Base-by-base conservation (phyloP, 495 filamentous ascomycete genomes). In the Trichoderma parareesei region DNA sequence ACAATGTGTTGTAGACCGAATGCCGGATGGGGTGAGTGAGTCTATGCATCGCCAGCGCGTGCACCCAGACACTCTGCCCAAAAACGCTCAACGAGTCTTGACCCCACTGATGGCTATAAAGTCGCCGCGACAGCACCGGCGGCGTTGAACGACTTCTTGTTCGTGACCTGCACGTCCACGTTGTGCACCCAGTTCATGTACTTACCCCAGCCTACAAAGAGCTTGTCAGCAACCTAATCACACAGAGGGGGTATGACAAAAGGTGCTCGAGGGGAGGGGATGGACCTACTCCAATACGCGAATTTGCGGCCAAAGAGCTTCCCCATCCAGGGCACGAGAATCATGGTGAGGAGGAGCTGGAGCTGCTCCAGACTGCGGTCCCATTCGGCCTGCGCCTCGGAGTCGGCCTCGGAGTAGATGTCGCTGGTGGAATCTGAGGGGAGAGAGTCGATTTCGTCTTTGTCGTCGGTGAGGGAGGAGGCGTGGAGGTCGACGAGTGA, bases 331-430 rank as follows among this genome's bases (percentile, higher is more conserved):
- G 94, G 94, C 44, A 98, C 88, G 69, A 97, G 71, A 18, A 98
- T 90, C 91, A 98, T 95, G 8, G 88, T 93, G 72, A 97, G 73
- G 55, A 98, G 79, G 61, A 98, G 78, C 80, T 98, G 91, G 59
- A 98, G 76, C 76, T 98, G 94, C 77, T 96, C 90, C 68, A 98
- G 76, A 69, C 88, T 92, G 70, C 92, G 91, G 68, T 90, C 87
- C 94, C 94, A 98, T 74, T 98, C 93, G 20, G 81, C 83, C 74
- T 98, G 93, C 18, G 94, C 94, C 71, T 96, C 91, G 38, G 87
- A 89, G 68, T 86, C 79, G n/a, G 80, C 77, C 0, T 86, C 81
- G 59, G 80, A 79, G 64, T 81, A 77, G 63, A 87, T 85, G 43
- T 80, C 78, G 38, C 82, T 78, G 67, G 85, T 88, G 43, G 87